Conservation (phyloP, 306 rosid species). For the Prinsepia uniflora region DNA sequence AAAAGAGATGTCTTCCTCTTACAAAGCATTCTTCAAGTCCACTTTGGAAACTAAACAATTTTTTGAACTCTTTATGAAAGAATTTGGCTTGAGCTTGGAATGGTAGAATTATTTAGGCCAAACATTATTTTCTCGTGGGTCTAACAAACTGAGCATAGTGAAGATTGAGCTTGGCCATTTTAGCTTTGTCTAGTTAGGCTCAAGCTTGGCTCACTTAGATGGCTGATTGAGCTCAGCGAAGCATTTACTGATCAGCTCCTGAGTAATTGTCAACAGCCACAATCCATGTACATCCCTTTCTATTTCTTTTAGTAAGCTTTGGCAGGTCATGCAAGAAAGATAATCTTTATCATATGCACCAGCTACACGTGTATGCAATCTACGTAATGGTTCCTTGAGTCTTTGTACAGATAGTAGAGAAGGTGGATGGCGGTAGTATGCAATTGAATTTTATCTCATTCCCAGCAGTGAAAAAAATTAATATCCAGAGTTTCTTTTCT, state of each 20-base stretch:
- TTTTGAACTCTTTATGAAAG: too few relatives aligned
- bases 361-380: not conserved
- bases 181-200: not conserved
- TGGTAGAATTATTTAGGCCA: not conserved
- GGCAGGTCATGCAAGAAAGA: not conserved
- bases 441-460: not conserved
- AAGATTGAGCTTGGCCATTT: not conserved
- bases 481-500: slow-evolving; percentile 9
- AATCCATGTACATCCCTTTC: not conserved
- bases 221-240: not conserved
- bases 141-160: not conserved
- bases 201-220: not conserved
- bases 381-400: not conserved
- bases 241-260: not conserved
- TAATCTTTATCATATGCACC: not conserved
- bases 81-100: not conserved
- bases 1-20: not conserved
- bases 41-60: not conserved
- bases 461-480: not conserved
- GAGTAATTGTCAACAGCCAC: not conserved
- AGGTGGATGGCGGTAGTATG: not conserved
- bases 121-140: not conserved
- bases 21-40: not conserved
- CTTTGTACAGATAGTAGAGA: not conserved
- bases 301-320: not conserved